These are phyloP conservation scores for Penicillium sp. DNA, from an alignment of 2,329 filamentous ascomycete species.

Conservation along the genomic window DNA sequence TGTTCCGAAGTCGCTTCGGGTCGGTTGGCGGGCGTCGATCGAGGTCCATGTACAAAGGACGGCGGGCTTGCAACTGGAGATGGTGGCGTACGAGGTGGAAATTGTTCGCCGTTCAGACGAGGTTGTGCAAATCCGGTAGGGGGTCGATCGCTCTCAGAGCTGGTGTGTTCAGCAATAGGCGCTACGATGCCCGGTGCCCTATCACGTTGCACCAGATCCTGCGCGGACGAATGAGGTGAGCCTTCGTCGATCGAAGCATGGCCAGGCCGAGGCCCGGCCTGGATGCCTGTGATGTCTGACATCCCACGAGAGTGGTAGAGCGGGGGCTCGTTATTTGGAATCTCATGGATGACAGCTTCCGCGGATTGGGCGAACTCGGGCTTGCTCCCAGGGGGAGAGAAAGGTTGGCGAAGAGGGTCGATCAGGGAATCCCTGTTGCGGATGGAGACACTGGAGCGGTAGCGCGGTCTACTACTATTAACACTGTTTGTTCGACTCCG, in stretches of 20 bases:
- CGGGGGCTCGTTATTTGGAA: conserved; percentile 22
- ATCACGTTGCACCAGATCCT: conserved; percentile 28
- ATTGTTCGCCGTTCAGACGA: conserved; percentile 33
- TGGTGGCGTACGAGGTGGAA: conserved; percentile 56
- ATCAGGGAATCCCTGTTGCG: conserved; percentile 36
- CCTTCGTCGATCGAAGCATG: conserved; percentile 18
- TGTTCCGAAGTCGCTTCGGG: conserved; percentile 73
- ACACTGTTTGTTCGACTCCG: conserved; percentile 51
- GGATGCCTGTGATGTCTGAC: conserved; percentile 32
- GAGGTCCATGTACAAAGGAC: conserved; percentile 70
- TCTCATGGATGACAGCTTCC: conserved; percentile 33
- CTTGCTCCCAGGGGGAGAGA: conserved; percentile 16
- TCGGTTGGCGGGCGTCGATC: conserved; percentile 63
- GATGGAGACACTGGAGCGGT: conserved; percentile 36
- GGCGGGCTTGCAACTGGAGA: conserved; percentile 75
- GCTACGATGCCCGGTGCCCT: conserved; percentile 21
- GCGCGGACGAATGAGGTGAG: conserved; percentile 38
- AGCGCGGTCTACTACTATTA: conserved; percentile 50
- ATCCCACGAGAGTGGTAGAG: conserved; percentile 28
- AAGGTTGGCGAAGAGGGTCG: conserved; percentile 22
- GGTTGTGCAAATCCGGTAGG: conserved; percentile 17
- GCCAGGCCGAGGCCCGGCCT: conserved; percentile 14
- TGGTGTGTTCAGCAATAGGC: conserved; percentile 36
- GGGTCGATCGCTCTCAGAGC: conserved; percentile 39
- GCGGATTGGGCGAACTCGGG: conserved; percentile 34